Evolutionary conservation across 306 rosid species (phyloP), one percentile per base, ranked within the genome.

Genomic region (Vigna radiata): DNA sequence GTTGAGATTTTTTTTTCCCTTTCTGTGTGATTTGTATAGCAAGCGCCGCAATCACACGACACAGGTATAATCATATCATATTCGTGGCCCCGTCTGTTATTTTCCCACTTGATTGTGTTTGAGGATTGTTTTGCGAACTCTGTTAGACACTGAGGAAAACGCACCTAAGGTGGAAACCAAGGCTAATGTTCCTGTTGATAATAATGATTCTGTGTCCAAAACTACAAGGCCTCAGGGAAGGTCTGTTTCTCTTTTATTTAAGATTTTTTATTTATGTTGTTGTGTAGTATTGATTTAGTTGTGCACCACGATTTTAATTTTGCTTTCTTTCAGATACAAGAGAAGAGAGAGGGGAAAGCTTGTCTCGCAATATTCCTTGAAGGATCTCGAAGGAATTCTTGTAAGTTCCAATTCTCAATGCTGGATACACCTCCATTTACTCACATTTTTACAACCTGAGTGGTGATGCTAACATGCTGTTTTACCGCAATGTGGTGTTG

Each of bases 361-460:
- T 16, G 96, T 96, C 46, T 79, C 91, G 67, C 87, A 82, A 52
- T 96, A 96, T 86, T 95, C 99, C 77, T 54, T 77, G 0, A 92
- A 86, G 91, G 99, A 95, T 74, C 93, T 95, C 10, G 93, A 90
- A 89, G 99, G 98, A 81, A 95, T 92, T 80, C 96, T 95, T 46
- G 99, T 95, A 83, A 87, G 97, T 86, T 71, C 43, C 10, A 19
- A 64, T 8, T 49, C 1, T 16, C 6, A 66, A 39, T 29, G 54
- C 1, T 21, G 6, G 63, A 49, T 33, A 44, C 41, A 54, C 27
- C 27, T 48, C 27, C 27, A 19, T 68, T 72, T 58, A 41, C 58
- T 49, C 37, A 11, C 31, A 46, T 29, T 39, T 62, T 67, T 39
- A 53, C 44, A 18, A 70, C 23, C 55, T 60, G n/a, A 59, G 10